Conservation (phyloP, 208 protist species). For the Leptomonas seymouri region DNA sequence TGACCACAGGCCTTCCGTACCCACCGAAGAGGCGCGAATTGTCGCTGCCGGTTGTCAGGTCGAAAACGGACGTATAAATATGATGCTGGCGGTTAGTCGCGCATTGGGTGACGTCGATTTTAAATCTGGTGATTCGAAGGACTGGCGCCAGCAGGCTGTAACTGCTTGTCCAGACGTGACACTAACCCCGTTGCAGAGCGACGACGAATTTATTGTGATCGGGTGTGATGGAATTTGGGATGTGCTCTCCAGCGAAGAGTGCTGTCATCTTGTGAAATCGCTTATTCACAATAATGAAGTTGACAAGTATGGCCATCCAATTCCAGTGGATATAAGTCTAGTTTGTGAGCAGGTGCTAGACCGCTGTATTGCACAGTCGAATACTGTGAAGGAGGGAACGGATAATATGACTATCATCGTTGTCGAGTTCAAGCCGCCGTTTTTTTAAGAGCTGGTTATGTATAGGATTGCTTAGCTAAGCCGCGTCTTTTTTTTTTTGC, state of each 20-base stretch:
- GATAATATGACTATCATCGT: slow-evolving; percentile 93
- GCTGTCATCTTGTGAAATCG: slow-evolving; percentile 58
- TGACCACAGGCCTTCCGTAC: slow-evolving; percentile 90
- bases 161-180: slow-evolving; percentile 82
- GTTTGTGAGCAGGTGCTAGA: slow-evolving; percentile 84
- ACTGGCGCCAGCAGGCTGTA: slow-evolving; percentile 77
- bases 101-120: slow-evolving; percentile 95
- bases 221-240: slow-evolving; percentile 96
- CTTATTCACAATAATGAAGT: slow-evolving; percentile 38
- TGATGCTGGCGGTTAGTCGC: slow-evolving; percentile 91
- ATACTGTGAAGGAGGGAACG: slow-evolving; percentile 55
- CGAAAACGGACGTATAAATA: slow-evolving; percentile 90
- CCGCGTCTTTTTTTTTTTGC: slow-evolving; percentile 11
- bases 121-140: slow-evolving; percentile 62
- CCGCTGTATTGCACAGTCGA: slow-evolving; percentile 64
- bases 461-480: not conserved
- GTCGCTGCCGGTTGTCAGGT: slow-evolving; percentile 83
- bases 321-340: slow-evolving; percentile 64
- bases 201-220: slow-evolving; percentile 91
- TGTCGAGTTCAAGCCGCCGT: slow-evolving; percentile 78
- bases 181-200: slow-evolving; percentile 28
- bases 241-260: slow-evolving; percentile 84
- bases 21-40: slow-evolving; percentile 81
- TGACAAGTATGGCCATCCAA: slow-evolving; percentile 24
- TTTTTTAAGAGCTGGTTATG: slow-evolving; percentile 49